phyloP scores from a whole-genome alignment of 306 rosid genomes.

The Abrus precatorius region DNA sequence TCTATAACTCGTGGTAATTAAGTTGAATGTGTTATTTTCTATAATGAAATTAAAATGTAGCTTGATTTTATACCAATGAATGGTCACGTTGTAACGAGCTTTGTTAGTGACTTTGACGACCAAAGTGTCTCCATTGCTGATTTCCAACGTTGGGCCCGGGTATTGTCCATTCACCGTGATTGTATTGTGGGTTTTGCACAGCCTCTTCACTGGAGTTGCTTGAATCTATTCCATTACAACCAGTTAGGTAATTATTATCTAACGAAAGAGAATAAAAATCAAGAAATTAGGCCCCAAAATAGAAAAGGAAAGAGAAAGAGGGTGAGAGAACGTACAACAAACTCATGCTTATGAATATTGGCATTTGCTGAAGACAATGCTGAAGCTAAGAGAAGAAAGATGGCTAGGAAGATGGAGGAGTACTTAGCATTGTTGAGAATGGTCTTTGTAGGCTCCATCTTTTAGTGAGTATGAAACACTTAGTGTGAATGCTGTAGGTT shows the following conservation, averaged over 20 bases:
- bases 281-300: background rate
- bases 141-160: slow-evolving; percentile 94
- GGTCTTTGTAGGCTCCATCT: slow-evolving; percentile 50
- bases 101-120: slow-evolving; percentile 79
- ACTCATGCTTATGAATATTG: slow-evolving; percentile 70
- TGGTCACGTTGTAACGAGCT: slow-evolving; percentile 87
- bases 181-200: slow-evolving; percentile 84
- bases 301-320: background rate
- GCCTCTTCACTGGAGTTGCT: slow-evolving; percentile 98
- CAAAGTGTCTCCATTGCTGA: slow-evolving; percentile 84
- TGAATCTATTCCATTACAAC: slow-evolving; percentile 61
- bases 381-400: slow-evolving; percentile 67
- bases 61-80: slow-evolving; percentile 73
- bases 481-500: background rate
- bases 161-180: slow-evolving; percentile 91
- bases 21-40: background rate
- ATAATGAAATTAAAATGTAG: background rate
- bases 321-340: slow-evolving; percentile 69
- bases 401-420: slow-evolving; percentile 48
- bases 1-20: background rate
- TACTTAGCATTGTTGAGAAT: slow-evolving; percentile 33
- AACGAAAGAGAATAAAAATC: background rate
- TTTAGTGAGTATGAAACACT: slow-evolving; percentile 5
- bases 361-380: slow-evolving; percentile 64
- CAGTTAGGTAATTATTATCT: background rate